Evolutionary conservation across 768 basidiomycete species (phyloP).

Genomic region (Galerina sulciceps): DNA sequence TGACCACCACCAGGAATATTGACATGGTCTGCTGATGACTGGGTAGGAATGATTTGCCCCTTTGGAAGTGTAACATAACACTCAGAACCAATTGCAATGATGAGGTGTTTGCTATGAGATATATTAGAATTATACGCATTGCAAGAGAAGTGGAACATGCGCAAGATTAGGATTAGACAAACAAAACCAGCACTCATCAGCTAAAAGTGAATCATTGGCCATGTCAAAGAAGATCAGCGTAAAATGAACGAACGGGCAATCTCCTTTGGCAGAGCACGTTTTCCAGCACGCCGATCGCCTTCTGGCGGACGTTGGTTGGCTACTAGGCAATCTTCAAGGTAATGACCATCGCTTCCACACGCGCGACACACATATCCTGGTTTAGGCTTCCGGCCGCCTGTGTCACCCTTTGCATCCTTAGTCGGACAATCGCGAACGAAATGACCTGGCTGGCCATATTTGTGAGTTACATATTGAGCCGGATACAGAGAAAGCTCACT

Average conservation of each 20-base stretch:
- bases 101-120: constrained; percentile 82
- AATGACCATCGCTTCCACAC: constrained; percentile 87
- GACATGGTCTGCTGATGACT: constrained; percentile 49
- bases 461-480: background rate
- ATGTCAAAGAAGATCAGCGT: background rate
- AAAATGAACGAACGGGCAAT: constrained; percentile 68
- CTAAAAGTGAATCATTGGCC: constrained; percentile 38
- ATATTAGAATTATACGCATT: constrained; percentile 10
- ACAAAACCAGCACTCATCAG: constrained; percentile 98
- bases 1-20: constrained; percentile 94
- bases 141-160: constrained; percentile 44
- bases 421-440: constrained; percentile 90
- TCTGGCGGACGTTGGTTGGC: constrained; percentile 54
- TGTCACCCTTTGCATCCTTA: constrained; percentile 76
- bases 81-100: constrained; percentile 91
- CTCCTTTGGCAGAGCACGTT: constrained; percentile 70
- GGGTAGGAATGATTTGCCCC: constrained; percentile 90
- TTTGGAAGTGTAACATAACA: constrained; percentile 97
- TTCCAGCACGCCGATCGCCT: constrained; percentile 44
- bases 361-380: constrained; percentile 90
- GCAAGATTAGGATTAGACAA: constrained; percentile 91
- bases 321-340: constrained; percentile 84
- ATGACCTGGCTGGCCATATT: constrained; percentile 66
- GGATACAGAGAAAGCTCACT: constrained; percentile 38
- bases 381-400: constrained; percentile 81